Percentiles rank a stretch among this genome's conserved stretches.
Conservation (phyloP, 2,329 filamentous ascomycete species). For the Curvularia lunata region DNA sequence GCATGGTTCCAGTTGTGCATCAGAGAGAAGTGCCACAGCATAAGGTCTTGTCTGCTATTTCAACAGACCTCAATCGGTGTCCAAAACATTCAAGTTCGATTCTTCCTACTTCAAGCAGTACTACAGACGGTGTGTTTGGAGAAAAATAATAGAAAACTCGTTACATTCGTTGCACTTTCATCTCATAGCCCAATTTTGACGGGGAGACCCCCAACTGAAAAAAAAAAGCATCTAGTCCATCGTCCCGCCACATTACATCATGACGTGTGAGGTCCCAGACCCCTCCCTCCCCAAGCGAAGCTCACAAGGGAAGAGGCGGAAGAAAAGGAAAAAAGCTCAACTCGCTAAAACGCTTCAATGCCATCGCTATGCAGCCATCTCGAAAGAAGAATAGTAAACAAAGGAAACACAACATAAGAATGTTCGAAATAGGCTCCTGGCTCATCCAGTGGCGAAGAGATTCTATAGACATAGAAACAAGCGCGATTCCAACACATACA, state of each 20-base stretch:
- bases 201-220: background rate
- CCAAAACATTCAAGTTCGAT: too few species aligned
- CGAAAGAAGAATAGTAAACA: slow-evolving; percentile 11
- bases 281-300: slow-evolving; percentile 7
- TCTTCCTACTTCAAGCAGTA: too few species aligned
- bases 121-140: too few species aligned
- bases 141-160: background rate
- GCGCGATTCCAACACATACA: background rate
- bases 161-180: slow-evolving; percentile 1
- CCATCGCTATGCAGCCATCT: slow-evolving; percentile 46
- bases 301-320: background rate
- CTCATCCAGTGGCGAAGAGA: background rate
- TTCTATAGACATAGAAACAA: background rate
- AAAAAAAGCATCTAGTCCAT: background rate
- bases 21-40: too few species aligned
- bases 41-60: too few species aligned
- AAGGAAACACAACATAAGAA: background rate
- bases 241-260: background rate
- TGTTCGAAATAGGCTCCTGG: background rate
- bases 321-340: slow-evolving; percentile 6
- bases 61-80: too few species aligned
- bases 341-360: slow-evolving; percentile 46
- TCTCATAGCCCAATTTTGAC: background rate
- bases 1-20: too few species aligned
- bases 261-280: background rate